These are phyloP conservation scores for Ichthyophthirius multifiliis DNA, from an alignment of 169 alveolate genomes.

Conservation along the genomic window DNA sequence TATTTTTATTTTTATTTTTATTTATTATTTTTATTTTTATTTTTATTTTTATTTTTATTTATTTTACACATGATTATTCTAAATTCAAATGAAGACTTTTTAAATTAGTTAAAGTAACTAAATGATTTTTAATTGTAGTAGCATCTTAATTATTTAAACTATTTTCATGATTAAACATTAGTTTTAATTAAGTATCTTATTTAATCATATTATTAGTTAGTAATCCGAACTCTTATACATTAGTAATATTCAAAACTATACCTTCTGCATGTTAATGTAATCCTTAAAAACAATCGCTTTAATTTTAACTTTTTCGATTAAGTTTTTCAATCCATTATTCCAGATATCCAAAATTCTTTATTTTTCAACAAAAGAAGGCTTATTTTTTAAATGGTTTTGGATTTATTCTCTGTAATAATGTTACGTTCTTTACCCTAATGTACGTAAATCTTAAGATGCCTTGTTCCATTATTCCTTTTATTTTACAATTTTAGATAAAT, in stretches of 20 bases:
- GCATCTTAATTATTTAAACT: neutral
- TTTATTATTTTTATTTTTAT: neutral
- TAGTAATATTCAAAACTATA: neutral
- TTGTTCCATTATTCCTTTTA: neutral
- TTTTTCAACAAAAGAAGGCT: neutral
- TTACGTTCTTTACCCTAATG: neutral
- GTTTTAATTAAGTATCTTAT: neutral
- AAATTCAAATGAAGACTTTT: neutral
- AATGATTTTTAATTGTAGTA: neutral
- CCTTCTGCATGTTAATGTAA: neutral
- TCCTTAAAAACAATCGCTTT: neutral
- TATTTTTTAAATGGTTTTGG: neutral
- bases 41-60: neutral
- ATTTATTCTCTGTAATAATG: conserved; percentile 1
- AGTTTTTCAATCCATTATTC: neutral
- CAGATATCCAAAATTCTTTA: neutral
- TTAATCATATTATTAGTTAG: neutral
- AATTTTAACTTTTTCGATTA: neutral
- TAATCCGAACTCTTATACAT: neutral
- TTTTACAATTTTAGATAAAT: neutral
- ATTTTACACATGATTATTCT: neutral
- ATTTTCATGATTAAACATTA: neutral
- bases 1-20: neutral
- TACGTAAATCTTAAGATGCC: neutral
- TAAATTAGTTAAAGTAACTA: neutral